Evolutionary conservation across 495 filamentous ascomycete species (phyloP), one percentile per base, ranked within the genome.

Genomic region (Trichocladium uniseriatum): DNA sequence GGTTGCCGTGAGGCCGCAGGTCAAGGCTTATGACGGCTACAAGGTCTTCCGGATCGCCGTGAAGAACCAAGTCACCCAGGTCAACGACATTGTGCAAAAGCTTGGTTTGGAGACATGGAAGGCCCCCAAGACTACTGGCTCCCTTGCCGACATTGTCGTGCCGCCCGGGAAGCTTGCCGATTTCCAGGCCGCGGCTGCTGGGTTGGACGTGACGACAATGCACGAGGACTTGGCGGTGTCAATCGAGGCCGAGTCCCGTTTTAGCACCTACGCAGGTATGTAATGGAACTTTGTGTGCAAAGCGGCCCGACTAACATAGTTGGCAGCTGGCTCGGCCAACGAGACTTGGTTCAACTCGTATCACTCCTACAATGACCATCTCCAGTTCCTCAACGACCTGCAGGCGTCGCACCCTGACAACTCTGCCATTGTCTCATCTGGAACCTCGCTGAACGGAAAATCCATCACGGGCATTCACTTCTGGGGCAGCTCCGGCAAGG

Each of bases 391-490:
- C 53, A 63, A 61, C 13, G 75, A 79, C 42, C 69, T 83, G 6
- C 58, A 64, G 6, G 66, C 67, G 0, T 51, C 63, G 11, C 77
- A 72, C 49, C 66, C 78, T 5, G 48, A 53, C 15, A 73, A 77
- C 49, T 71, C 77, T 1, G 74, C 80, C 59, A 68, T 80, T 38
- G 57, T 82, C 47, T 64, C 57, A 6, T 65, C 69, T 5, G 80
- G 80, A 10, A 63, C 49, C 7, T 80, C 80, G 5, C 54, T 66
- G 20, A 59, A 78, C 37, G 78, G 77, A 0, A 66, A 72, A 20
- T 43, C 64, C 38, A 75, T 83, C 22, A 74, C 68, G 21, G 79
- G 78, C 24, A 79, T 82, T 45, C 79, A 81, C 58, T 65, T 82
- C 47, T 82, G 68, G 60, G 79, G 79, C 6, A 71, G 54, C 36